These are phyloP conservation scores for Rhodosporidiobolus sp. DNA, from an alignment of 768 basidiomycete species.

Conservation along the genomic window DNA sequence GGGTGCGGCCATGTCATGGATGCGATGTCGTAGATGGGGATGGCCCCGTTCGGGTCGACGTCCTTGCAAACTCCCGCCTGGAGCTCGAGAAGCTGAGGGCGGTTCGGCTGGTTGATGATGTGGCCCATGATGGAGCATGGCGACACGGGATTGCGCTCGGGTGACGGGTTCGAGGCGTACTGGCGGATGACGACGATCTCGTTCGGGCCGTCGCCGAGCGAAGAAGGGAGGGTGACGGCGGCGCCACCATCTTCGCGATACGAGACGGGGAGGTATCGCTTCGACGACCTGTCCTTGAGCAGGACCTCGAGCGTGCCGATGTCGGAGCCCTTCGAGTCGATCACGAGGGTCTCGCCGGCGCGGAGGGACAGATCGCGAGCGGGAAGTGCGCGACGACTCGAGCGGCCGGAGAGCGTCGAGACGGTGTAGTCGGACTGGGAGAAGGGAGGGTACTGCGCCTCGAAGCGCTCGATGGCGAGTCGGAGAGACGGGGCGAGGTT, in stretches of 20 bases:
- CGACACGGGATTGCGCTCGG: not conserved
- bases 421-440: not conserved
- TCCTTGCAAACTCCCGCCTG: not conserved
- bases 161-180: not conserved
- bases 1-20: too few relatives aligned
- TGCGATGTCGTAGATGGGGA: not conserved
- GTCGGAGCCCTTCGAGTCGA: not conserved
- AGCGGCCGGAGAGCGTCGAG: not conserved
- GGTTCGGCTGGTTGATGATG: not conserved
- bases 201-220: not conserved
- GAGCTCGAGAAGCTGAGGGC: not conserved
- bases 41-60: not conserved
- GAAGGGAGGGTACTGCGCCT: not conserved
- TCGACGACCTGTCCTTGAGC: not conserved
- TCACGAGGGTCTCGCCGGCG: conserved; percentile 3
- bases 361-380: not conserved
- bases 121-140: conserved; percentile 7
- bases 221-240: not conserved
- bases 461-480: not conserved
- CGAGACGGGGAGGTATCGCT: not conserved
- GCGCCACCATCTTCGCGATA: not conserved
- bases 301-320: not conserved
- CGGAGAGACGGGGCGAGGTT: not conserved
- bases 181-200: conserved; percentile 1
- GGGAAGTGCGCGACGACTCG: not conserved